These are phyloP conservation scores for Carpinus viminea DNA, from an alignment of 306 rosid genomes.

Conservation along the genomic window DNA sequence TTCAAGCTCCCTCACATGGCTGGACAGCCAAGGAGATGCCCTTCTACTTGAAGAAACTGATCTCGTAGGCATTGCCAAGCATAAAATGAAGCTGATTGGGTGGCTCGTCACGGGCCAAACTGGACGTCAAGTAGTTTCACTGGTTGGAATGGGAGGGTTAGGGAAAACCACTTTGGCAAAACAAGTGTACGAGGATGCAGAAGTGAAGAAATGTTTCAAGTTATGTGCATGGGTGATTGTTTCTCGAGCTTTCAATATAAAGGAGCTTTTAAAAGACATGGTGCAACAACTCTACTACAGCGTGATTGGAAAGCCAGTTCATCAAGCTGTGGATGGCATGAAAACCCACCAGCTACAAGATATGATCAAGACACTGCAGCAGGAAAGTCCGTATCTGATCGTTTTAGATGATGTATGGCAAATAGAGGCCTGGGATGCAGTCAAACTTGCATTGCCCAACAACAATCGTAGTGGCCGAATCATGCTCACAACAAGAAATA, in stretches of 20 bases:
- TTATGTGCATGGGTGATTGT: conserved; percentile 19
- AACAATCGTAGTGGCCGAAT: conserved; percentile 18
- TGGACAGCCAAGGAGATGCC: not conserved
- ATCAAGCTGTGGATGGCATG: conserved; percentile 5
- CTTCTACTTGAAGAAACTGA: not conserved
- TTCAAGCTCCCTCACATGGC: not conserved
- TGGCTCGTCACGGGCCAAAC: not conserved
- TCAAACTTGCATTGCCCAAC: conserved; percentile 18
- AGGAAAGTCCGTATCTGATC: conserved; percentile 6
- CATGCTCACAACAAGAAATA: conserved; percentile 21
- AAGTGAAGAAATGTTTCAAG: not conserved
- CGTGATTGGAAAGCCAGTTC: not conserved
- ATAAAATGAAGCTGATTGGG: not conserved
- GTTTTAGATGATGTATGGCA: conserved; percentile 35
- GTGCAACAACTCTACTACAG: conserved; percentile 9
- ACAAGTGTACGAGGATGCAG: not conserved
- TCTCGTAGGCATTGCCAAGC: not conserved
- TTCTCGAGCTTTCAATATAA: conserved; percentile 11
- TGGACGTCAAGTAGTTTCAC: conserved; percentile 4
- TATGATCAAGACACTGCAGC: not conserved
- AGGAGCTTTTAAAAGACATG: conserved; percentile 25
- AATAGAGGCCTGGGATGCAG: conserved; percentile 1
- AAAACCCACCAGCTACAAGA: not conserved
- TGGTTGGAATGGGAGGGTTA: conserved; percentile 11
- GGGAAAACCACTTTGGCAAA: conserved; percentile 8